Evolutionary conservation across 352 stramenopile species (phyloP).

Genomic region (Thraustochytrium striatum): DNA sequence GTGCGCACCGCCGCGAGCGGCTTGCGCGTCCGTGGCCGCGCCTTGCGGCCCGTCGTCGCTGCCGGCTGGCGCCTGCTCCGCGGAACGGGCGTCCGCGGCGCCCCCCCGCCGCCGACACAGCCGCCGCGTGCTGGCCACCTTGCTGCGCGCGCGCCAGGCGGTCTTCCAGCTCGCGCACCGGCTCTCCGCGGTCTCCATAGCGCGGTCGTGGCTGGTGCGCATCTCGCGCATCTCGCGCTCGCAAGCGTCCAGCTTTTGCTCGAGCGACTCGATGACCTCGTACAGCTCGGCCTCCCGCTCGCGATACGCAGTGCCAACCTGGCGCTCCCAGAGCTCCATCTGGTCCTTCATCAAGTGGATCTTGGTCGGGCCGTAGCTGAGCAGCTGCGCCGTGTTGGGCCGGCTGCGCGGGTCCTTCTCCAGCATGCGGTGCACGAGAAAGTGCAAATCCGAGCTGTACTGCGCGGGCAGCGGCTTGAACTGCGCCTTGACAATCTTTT

Average conservation of each 20-base stretch:
- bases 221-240: conserved; percentile 38
- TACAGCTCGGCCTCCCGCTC: neutral
- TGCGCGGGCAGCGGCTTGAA: conserved; percentile 55
- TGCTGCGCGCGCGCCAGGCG: too few relatives aligned
- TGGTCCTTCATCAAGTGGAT: conserved; percentile 29
- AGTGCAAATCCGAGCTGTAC: conserved; percentile 36
- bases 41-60: too few relatives aligned
- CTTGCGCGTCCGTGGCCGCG: too few relatives aligned
- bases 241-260: conserved; percentile 29
- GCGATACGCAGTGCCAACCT: neutral
- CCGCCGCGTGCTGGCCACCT: too few relatives aligned
- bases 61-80: too few relatives aligned
- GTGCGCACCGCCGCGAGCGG: too few relatives aligned
- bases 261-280: neutral
- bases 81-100: too few relatives aligned
- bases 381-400: conserved; percentile 25
- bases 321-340: neutral
- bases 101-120: too few relatives aligned
- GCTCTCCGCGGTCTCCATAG: neutral
- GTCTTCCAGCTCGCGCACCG: neutral
- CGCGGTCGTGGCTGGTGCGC: conserved; percentile 13
- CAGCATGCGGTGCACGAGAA: conserved; percentile 38
- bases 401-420: conserved; percentile 38
- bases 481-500: conserved; percentile 61
- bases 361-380: conserved; percentile 8